Percentiles rank a stretch among this genome's conserved stretches.
Conservation (phyloP, 225 moss, liverwort and hornwort genomes). For the Asterella californica region DNA sequence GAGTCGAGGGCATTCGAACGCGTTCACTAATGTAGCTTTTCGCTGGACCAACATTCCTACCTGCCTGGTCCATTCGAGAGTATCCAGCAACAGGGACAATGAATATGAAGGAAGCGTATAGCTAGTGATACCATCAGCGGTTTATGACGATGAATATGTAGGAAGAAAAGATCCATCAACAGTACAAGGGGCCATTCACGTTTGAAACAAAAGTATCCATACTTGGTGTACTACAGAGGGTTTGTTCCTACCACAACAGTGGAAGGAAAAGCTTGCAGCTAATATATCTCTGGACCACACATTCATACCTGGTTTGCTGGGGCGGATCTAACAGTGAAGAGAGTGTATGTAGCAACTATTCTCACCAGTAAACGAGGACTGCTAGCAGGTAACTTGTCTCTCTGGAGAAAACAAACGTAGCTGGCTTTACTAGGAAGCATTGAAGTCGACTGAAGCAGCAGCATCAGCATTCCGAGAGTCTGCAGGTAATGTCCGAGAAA, state of each 20-base stretch:
- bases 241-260: neutral
- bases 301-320: neutral
- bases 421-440: neutral
- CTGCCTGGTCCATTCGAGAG: neutral
- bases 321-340: neutral
- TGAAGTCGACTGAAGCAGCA: neutral
- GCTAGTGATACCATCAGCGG: neutral
- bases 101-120: neutral
- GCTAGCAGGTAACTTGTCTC: neutral
- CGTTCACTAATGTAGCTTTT: neutral
- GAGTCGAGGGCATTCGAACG: neutral
- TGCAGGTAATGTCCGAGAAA: neutral
- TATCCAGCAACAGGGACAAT: neutral
- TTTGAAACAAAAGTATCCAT: neutral
- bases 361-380: neutral
- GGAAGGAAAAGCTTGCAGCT: neutral
- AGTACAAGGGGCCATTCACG: neutral
- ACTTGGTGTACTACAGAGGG: neutral
- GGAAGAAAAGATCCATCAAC: neutral
- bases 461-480: neutral
- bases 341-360: neutral
- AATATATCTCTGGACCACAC: neutral
- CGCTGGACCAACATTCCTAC: neutral
- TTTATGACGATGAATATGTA: neutral
- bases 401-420: neutral